phyloP scores from a whole-genome alignment of 2,329 filamentous ascomycete species.

The Coniochaeta sp. region DNA sequence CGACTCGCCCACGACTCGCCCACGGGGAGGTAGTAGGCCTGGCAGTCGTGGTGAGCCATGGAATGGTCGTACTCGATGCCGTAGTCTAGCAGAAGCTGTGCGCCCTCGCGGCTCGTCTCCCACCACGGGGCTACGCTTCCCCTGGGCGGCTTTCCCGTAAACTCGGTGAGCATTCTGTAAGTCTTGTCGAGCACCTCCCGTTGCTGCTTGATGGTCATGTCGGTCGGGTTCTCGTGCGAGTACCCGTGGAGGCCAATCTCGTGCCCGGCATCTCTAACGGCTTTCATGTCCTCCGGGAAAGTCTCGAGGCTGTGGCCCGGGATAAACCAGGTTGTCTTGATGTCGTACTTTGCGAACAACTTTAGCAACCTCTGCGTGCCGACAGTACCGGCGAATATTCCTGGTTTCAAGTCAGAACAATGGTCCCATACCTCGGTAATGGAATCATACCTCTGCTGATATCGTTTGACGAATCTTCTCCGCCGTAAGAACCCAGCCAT shows the following conservation, averaged over 20 bases:
- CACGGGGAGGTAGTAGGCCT: conserved; percentile 54
- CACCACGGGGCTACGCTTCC: conserved; percentile 70
- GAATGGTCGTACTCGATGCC: conserved; percentile 63
- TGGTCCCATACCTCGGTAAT: neutral
- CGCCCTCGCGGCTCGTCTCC: conserved; percentile 62
- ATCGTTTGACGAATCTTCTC: conserved; percentile 24
- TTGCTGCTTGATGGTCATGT: conserved; percentile 65
- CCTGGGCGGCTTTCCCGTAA: conserved; percentile 64
- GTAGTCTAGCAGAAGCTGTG: conserved; percentile 55
- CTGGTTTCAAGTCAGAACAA: conserved; percentile 20
- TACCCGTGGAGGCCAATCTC: conserved; percentile 40
- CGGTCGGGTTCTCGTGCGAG: conserved; percentile 33
- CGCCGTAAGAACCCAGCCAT: conserved; percentile 24
- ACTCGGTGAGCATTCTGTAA: conserved; percentile 62
- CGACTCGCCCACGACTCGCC: conserved; percentile 45
- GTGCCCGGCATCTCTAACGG: conserved; percentile 37
- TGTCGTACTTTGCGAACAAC: conserved; percentile 64
- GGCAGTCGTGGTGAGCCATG: conserved; percentile 58
- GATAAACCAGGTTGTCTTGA: conserved; percentile 55
- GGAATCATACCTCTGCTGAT: conserved; percentile 18
- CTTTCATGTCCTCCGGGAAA: conserved; percentile 32
- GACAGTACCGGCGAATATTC: conserved; percentile 61
- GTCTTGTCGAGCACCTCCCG: conserved; percentile 69
- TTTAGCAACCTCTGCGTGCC: conserved; percentile 61
- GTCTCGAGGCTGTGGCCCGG: conserved; percentile 42